These are phyloP conservation scores for Cyphellophora attinorum DNA, from an alignment of 2,329 filamentous ascomycete species.

Conservation along the genomic window DNA sequence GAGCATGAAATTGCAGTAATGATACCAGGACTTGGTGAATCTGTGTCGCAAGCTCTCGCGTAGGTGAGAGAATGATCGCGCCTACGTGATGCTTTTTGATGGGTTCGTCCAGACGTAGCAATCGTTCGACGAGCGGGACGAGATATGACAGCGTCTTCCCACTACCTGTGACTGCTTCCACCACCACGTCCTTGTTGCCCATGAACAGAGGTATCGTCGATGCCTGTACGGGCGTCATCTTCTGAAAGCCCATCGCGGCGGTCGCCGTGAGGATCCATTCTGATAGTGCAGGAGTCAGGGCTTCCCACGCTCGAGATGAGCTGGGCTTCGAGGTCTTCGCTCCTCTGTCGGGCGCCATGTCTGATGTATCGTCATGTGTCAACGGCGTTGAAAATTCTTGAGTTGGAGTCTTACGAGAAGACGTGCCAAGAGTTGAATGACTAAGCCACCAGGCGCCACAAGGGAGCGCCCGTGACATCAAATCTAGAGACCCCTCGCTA, in stretches of 20 bases:
- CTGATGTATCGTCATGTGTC: no score
- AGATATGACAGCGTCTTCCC: slow-evolving; percentile 84
- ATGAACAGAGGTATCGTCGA: slow-evolving; percentile 82
- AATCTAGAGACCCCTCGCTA: no score
- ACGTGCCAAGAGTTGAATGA: no score
- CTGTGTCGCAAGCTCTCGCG: slow-evolving; percentile 80
- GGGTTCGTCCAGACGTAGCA: slow-evolving; percentile 70
- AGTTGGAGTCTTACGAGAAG: no score
- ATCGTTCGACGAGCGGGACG: slow-evolving; percentile 71
- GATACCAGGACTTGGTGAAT: slow-evolving; percentile 73
- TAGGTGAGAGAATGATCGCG: slow-evolving; percentile 86
- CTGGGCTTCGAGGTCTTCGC: slow-evolving; percentile 39
- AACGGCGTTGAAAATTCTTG: no score
- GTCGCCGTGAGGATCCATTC: slow-evolving; percentile 83
- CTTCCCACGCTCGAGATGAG: slow-evolving; percentile 54
- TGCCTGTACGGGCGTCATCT: slow-evolving; percentile 91
- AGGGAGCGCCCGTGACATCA: no score
- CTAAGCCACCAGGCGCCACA: no score
- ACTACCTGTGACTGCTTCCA: slow-evolving; percentile 85
- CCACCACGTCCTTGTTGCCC: slow-evolving; percentile 83
- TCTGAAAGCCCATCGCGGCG: slow-evolving; percentile 70
- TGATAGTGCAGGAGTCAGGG: slow-evolving; percentile 59
- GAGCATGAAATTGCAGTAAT: slow-evolving; percentile 71
- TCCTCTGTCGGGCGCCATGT: slow-evolving; percentile 23
- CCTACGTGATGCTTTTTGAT: slow-evolving; percentile 84